Base-by-base conservation (phyloP, 768 basidiomycete genomes). In the Amanita thiersii region DNA sequence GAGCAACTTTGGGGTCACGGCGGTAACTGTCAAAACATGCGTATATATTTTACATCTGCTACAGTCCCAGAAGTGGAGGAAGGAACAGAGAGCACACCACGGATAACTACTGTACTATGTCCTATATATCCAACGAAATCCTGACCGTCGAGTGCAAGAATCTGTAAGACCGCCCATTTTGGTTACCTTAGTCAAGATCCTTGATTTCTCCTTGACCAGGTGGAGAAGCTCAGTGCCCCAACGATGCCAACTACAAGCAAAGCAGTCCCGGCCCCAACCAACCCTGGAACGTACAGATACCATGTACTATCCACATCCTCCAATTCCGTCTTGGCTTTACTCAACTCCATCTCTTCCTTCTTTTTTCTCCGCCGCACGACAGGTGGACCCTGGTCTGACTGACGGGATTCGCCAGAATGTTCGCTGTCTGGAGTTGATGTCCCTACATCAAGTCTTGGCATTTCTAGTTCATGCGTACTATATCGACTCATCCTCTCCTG, bases 191-290 rank as follows among this genome's bases (percentile, higher is more conserved):
- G 26, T 35, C 52, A 80, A 45, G 76, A 77, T 6, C 76, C 72
- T 53, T 82, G 80, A 50, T 72, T 81, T 48, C 80, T 69, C 58
- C 80, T 70, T 50, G 79, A 81, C 66, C 73, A 76, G 12, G 63
- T 70, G 3, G 84, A 84, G 56, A 89, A 75, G 47, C 85, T 84
- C 49, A 89, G 59, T 4, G 81, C 81, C 2, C 86, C 84, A 15
- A 88, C 79, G 25, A 85, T 79, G 0, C 83, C 82, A 15, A 86
- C 79, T 15, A 87, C 81, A 31, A 87, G 67, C 42, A 89, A 54
- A 32, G 86, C 86, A 15, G 86, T 87, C n/a, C 86, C 86, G 18
- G 86, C 86, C 6, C 86, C 86, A 5, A 89, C 78, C 47, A 89
- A 57, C 18, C 83, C 79, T 3, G 86, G 86, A 29, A 89, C 63